Evolutionary conservation across 768 basidiomycete genomes (phyloP), one percentile per base, ranked within the genome.

Genomic region (Serendipita sp.): DNA sequence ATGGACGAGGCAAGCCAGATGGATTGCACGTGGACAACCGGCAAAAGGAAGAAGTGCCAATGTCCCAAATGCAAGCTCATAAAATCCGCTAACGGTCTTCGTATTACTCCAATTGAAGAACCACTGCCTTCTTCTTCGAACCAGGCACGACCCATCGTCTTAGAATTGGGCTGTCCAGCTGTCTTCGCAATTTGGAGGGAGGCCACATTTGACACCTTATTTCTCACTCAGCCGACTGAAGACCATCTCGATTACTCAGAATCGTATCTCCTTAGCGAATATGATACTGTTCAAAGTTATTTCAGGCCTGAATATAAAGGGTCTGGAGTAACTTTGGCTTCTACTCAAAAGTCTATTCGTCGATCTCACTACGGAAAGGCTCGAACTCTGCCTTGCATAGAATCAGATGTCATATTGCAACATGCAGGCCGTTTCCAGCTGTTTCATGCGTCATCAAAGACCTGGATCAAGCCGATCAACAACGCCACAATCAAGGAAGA

Each of bases 141-240:
- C 2, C 33, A 62, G 3, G 71, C 72, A 0, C 68, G 74, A 56
- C 66, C 66, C 0, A 70, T 74, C 13, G 67, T 79, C 1, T 81
- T 81, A 53, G 78, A 81, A 63, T 63, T 79, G 1, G 62, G 65
- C 7, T 73, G 73, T 60, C 80, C 80, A 5, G 34, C 38, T 2
- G 63, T 69, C 5, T 77, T 80, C 65, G 67, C 71, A 3, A 69
- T 75, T 61, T 81, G 80, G 80, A 73, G 80, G 51, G 69, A 67
- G 0, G 68, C 70, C 33, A 79, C 78, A 3, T 75, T 73, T 58
- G 66, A 66, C 44, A 66, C 80, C 38, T 64, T 78, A 13, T 74
- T 74, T 65, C 65, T 65, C 3, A 65, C 63, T 20, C 34, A n/a
- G 61, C 11, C 2, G 38, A 28, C 9, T 14, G 38, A 38, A 1